Evolutionary conservation across 768 basidiomycete species (phyloP), one percentile per base, ranked within the genome.

Genomic region (Boletus bicolor): DNA sequence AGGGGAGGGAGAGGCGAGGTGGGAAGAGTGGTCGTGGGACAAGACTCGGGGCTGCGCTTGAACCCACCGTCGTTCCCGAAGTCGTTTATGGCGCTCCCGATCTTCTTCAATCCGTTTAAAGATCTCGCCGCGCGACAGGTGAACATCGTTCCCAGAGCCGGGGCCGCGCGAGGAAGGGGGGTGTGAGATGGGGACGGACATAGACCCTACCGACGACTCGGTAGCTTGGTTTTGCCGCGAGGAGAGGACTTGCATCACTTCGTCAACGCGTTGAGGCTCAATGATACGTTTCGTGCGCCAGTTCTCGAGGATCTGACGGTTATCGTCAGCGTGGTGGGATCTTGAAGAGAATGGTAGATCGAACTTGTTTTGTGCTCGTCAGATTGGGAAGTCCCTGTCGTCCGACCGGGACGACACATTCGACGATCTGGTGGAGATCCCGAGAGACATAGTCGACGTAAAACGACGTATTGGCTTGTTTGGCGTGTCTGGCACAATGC

Each of bases 71-170:
- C 90, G 83, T 69, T 96, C 93, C 44, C 93, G 84, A 3, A 96
- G 77, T 12, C 93, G 85, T 73, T 95, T 95, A 65, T 95, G 93
- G 57, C 93, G 82, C 65, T 96, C 93, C 5, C 93, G 79, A 68
- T 96, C 93, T 63, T 94, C 92, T 69, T 96, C 92, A 60, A 95
- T 93, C 19, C 91, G 85, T 55, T 87, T 85, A 64, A 91, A 80
- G 34, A 92, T 81, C 49, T 94, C 91, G 14, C 74, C 72, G 5
- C 81, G 80, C 1, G 84, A 77, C 44, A 88, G 78, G 39, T 61
- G 63, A 3, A 63, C 47, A 9, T 70, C 65, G 12, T 38, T 43
- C 14, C 24, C 44, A 1, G 45, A 7, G 7, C 37, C 34, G 2
- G 45, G n/a, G 15, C 54, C 41, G 2, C 58, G 62, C 7, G 57